Base-by-base conservation (phyloP, 1,284 basidiomycete genomes). In the Trametes pubescens region DNA sequence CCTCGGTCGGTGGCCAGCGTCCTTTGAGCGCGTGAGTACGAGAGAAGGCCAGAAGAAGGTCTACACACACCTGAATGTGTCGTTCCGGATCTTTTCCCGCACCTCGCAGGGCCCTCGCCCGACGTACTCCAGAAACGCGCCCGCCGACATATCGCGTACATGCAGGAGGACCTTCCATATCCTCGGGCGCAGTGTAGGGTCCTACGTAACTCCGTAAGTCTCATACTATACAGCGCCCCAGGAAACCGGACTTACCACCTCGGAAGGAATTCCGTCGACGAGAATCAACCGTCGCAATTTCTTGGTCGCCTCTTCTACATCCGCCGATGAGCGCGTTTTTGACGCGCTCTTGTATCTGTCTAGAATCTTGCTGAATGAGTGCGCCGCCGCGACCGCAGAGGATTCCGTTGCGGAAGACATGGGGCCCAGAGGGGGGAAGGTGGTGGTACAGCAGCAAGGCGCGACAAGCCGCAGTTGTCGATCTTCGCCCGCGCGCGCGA, bases 1-100 rank as follows among this genome's bases (percentile, higher is more conserved):
- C 93, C 93, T 67, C 90, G 88, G 76, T 99, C 97, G 0, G 96
- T 99, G 1, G 96, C 95, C 24, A 99, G 80, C 11, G 97, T 99
- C 59, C 97, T 94, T n/a, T 22, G 13, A 4, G 16, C 13, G 46
- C 14, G 29, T 52, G 53, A 21, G 14, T 34, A 26, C 18, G 16
- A 43, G 70, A 73, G 69, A 69, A 91, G 3, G 37, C 5, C 6
- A 2, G 16, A 6, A 29, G 13, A 22, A 16, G 8, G 8, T 4
- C 8, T 35, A 3, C 16, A 51, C 35, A 18, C 29, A 54, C 90
- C 91, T 82, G 73, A 93, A 93, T 0, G 90, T 93, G 71, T 91
- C 88, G 65, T 92, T 93, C 75, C 90, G 80, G 70, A 96, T 96
- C 81, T 96, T 96, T 77, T 95, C 92, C 71, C 93, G 85, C 56